Evolutionary conservation across 2,329 filamentous ascomycete genomes (phyloP).

Genomic region (Scedosporium boydii): DNA sequence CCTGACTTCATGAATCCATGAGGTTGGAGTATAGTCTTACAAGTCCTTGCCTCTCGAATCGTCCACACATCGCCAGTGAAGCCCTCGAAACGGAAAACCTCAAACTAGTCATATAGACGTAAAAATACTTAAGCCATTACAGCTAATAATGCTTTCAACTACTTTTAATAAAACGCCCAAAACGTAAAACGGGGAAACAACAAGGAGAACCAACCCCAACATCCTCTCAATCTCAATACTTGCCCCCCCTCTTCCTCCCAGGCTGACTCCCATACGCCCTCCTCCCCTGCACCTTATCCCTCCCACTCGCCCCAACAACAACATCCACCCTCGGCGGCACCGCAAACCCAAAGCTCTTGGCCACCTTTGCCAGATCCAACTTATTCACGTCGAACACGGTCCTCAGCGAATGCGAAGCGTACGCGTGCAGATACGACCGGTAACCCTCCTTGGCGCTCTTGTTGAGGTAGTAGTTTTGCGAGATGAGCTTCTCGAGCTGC

Average conservation of each 20-base stretch:
- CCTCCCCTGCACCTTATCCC: slow-evolving; percentile 53
- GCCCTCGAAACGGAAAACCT: too few species aligned
- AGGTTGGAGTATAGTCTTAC: too few species aligned
- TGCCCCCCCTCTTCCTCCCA: slow-evolving; percentile 35
- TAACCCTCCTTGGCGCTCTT: slow-evolving; percentile 74
- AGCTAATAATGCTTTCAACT: too few species aligned
- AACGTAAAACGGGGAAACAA: background rate
- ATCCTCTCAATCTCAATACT: slow-evolving; percentile 7
- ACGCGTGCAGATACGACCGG: slow-evolving; percentile 87
- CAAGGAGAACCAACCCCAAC: background rate
- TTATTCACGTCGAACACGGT: slow-evolving; percentile 70
- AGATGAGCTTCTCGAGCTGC: slow-evolving; percentile 88
- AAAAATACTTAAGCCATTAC: too few species aligned
- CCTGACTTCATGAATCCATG: too few species aligned
- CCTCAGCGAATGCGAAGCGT: slow-evolving; percentile 60
- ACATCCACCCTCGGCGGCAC: slow-evolving; percentile 77
- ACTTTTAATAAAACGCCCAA: too few species aligned
- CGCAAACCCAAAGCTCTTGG: slow-evolving; percentile 73
- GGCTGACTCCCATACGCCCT: slow-evolving; percentile 74
- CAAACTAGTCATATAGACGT: too few species aligned
- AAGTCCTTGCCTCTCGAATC: too few species aligned
- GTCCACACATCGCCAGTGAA: too few species aligned
- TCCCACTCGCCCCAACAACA: slow-evolving; percentile 70
- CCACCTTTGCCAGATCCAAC: slow-evolving; percentile 73
- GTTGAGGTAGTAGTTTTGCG: slow-evolving; percentile 94